Percentiles rank a stretch among this genome's conserved stretches.
Conservation (phyloP, 2,329 filamentous ascomycete genomes). For the Neoascochyta sp. region DNA sequence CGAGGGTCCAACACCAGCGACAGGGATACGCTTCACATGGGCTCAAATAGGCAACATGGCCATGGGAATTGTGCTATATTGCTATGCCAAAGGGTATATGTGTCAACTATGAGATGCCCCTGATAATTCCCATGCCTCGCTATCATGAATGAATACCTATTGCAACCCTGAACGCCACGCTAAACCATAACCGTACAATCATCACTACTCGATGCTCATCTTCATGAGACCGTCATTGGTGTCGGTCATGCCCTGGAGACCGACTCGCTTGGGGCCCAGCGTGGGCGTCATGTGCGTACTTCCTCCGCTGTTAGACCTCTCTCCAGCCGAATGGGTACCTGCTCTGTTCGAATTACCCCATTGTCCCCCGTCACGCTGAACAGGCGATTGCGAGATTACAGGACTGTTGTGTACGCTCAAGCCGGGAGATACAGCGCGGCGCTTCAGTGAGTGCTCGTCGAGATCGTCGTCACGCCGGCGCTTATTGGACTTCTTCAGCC, state of each 20-base stretch:
- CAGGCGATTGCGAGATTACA: conserved; percentile 73
- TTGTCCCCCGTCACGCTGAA: conserved; percentile 65
- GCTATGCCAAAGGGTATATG: conserved; percentile 1
- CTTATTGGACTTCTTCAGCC: conserved; percentile 52
- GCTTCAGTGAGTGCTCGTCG: conserved; percentile 82
- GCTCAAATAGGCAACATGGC: neutral
- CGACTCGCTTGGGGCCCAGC: conserved; percentile 47
- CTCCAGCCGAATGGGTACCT: conserved; percentile 52
- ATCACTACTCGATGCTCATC: conserved; percentile 80
- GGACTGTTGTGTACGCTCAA: conserved; percentile 90
- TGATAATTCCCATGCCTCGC: neutral
- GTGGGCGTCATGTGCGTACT: conserved; percentile 46
- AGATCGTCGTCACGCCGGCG: conserved; percentile 89
- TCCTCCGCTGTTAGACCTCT: conserved; percentile 48
- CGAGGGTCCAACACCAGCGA: conserved; percentile 13
- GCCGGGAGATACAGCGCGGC: conserved; percentile 84
- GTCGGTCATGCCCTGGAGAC: conserved; percentile 85
- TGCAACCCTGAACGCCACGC: conserved; percentile 25
- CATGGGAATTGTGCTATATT: neutral
- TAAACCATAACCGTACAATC: conserved; percentile 8
- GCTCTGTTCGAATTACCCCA: conserved; percentile 70
- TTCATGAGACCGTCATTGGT: conserved; percentile 95
- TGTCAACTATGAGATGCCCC: neutral
- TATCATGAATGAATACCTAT: conserved; percentile 1
- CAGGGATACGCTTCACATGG: conserved; percentile 10